These are phyloP conservation scores for Aplosporella prunicola DNA, from an alignment of 2,329 filamentous ascomycete genomes.

Conservation along the genomic window DNA sequence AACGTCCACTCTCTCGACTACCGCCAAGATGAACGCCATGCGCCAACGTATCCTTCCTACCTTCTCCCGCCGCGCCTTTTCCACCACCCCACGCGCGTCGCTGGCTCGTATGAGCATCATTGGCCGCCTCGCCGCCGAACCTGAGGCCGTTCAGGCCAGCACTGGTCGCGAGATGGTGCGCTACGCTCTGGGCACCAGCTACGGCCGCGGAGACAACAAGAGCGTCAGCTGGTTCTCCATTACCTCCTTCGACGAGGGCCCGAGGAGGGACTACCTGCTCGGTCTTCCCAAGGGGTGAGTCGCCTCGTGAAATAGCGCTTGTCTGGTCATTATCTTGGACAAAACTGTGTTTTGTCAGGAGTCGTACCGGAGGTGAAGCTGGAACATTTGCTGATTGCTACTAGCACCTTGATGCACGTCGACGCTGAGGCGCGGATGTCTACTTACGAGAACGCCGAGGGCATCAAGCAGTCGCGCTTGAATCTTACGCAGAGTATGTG, in stretches of 20 bases:
- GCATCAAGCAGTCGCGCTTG: conserved; percentile 54
- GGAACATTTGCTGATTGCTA: conserved; percentile 11
- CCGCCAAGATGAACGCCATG: conserved; percentile 3
- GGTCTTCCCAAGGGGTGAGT: conserved; percentile 75
- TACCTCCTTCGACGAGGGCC: conserved; percentile 62
- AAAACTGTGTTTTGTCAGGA: not conserved
- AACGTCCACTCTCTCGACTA: not conserved
- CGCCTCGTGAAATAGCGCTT: not conserved
- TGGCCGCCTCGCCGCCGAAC: conserved; percentile 70
- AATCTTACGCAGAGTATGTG: conserved; percentile 73
- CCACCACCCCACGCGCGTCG: conserved; percentile 51
- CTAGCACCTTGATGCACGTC: conserved; percentile 67
- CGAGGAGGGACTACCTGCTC: conserved; percentile 61
- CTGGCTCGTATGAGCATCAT: conserved; percentile 78
- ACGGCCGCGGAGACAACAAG: conserved; percentile 58
- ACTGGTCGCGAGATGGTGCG: conserved; percentile 65
- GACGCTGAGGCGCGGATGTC: conserved; percentile 71
- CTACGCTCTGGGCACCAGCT: conserved; percentile 65
- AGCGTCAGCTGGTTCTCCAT: conserved; percentile 81
- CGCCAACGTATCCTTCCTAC: conserved; percentile 33
- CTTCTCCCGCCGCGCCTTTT: conserved; percentile 57
- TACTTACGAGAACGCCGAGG: conserved; percentile 59
- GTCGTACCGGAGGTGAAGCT: not conserved
- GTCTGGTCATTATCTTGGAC: not conserved
- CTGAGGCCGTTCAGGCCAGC: conserved; percentile 63